These are phyloP conservation scores for Ogataea methanolica DNA, from an alignment of 805 yeast genomes.

Conservation along the genomic window DNA sequence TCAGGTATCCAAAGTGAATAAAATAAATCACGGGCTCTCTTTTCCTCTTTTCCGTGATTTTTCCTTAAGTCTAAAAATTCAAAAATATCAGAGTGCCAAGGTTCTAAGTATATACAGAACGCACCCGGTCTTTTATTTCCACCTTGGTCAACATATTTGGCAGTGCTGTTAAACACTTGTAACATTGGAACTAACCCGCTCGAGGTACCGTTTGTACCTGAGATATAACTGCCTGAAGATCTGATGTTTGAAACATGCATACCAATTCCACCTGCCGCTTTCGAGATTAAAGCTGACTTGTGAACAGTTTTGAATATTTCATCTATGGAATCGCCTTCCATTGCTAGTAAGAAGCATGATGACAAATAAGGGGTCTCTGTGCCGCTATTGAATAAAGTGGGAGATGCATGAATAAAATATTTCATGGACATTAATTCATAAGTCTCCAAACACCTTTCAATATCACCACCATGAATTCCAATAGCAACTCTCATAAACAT, in stretches of 20 bases:
- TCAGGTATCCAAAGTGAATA: slow-evolving; percentile 95
- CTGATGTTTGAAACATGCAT: slow-evolving; percentile 84
- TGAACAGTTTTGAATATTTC: slow-evolving; percentile 90
- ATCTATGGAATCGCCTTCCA: slow-evolving; percentile 92
- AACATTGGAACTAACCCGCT: slow-evolving; percentile 96
- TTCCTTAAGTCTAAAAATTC: slow-evolving; percentile 83
- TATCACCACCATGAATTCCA: slow-evolving; percentile 76
- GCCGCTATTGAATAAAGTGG: slow-evolving; percentile 92
- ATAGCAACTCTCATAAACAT: slow-evolving; percentile 86
- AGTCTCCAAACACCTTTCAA: slow-evolving; percentile 69
- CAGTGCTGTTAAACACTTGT: slow-evolving; percentile 91
- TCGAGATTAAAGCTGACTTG: slow-evolving; percentile 84
- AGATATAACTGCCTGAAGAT: slow-evolving; percentile 79
- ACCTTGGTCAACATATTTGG: slow-evolving; percentile 97
- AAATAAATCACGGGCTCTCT: slow-evolving; percentile 88
- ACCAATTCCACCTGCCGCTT: slow-evolving; percentile 96
- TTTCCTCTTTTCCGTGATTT: slow-evolving; percentile 93
- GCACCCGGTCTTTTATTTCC: slow-evolving; percentile 99
- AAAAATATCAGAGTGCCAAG: slow-evolving; percentile 94
- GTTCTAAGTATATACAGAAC: slow-evolving; percentile 87
- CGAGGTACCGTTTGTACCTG: slow-evolving; percentile 90
- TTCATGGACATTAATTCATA: slow-evolving; percentile 83
- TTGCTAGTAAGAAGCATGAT: slow-evolving; percentile 86
- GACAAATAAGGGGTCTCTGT: slow-evolving; percentile 82
- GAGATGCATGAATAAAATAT: slow-evolving; percentile 91